phyloP scores from a whole-genome alignment of 208 protist species.

The Porcisia deanei region DNA sequence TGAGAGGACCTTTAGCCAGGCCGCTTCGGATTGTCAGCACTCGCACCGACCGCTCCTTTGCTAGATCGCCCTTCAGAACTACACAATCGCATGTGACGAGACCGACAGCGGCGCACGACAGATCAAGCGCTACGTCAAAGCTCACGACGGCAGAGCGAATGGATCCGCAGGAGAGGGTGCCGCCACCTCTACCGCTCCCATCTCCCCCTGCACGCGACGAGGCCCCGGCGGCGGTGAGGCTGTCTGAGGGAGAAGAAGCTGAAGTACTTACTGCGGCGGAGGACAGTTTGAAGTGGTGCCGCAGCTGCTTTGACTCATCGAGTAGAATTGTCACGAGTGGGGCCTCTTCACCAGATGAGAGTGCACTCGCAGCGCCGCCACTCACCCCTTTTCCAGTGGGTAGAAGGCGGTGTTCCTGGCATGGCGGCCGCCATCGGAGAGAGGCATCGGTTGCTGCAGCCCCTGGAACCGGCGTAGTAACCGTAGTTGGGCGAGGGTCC shows the following conservation, averaged over 20 bases:
- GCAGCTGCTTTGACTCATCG: conserved; percentile 21
- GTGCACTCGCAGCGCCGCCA: not conserved
- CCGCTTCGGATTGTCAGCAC: conserved; percentile 36
- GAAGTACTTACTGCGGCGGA: not conserved
- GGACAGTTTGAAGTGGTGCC: conserved; percentile 15
- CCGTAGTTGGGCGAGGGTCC: not conserved
- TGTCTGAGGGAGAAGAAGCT: not conserved
- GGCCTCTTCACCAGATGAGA: conserved; percentile 3
- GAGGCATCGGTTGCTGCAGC: conserved; percentile 5
- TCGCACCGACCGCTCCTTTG: conserved; percentile 30
- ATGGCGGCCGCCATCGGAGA: conserved; percentile 36
- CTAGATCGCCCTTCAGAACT: conserved; percentile 60
- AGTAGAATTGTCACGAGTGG: conserved; percentile 24
- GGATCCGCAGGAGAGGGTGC: conserved; percentile 25
- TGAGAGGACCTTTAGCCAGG: conserved; percentile 33
- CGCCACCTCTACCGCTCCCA: conserved; percentile 1
- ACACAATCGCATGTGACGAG: conserved; percentile 86
- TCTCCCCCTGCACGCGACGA: not conserved
- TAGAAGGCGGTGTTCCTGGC: conserved; percentile 52
- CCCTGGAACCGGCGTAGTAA: not conserved
- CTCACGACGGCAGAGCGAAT: conserved; percentile 65
- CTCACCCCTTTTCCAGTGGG: conserved; percentile 22
- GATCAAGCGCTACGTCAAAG: conserved; percentile 83
- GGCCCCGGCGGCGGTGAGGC: not conserved
- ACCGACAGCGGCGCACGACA: conserved; percentile 82